Base-by-base conservation (phyloP, 345 rosid genomes). In the Dovyalis caffra region DNA sequence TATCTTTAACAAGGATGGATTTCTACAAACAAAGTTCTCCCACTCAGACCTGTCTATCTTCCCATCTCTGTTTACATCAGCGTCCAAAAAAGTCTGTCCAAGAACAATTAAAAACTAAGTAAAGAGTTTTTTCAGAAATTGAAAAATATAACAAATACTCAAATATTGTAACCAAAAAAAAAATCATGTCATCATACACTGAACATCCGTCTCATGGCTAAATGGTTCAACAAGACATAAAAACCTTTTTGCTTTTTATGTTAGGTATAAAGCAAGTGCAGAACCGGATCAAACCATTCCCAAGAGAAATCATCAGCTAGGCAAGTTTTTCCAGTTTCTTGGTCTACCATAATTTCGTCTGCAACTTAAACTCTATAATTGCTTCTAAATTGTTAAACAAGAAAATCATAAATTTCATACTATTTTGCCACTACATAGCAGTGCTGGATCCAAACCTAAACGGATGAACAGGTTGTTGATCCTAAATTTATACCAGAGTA, bases 21-120 rank as follows among this genome's bases (percentile, higher is more conserved):
- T 93, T 78, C 81, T 90, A 38, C 87, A 86, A 4, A 96, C 99
- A 20, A 91, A 93, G 77, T 86, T 89, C 40, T 84, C 84, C 99
- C 99, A 96, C 45, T 96, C 98, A 7, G 87, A 33, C 78, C 71
- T 86, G 79, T 96, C 98, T 45, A 96, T 93, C 88, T 89, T 96
- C 49, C 97, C 98, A 71, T 93, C 99, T 58, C 80, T 85, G 66
- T 93, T 85, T 37, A 86, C 88, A 71, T 93, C 97, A 28, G 99
- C 99, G 34, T 96, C 97, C 83, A 85, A 69, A 84, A 93, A 93
- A 35, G 99, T 96, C 99, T 93, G 87, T 73, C 78, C 70, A 72
- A 53, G 20, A 25, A 71, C n/a, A 72, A 65, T 68, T 32, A 29
- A 26, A 40, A 78, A 71, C 26, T 26, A 15, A 29, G 45, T 18